phyloP scores from a whole-genome alignment of 257 asterid genomes.

The Rehmannia glutinosa region DNA sequence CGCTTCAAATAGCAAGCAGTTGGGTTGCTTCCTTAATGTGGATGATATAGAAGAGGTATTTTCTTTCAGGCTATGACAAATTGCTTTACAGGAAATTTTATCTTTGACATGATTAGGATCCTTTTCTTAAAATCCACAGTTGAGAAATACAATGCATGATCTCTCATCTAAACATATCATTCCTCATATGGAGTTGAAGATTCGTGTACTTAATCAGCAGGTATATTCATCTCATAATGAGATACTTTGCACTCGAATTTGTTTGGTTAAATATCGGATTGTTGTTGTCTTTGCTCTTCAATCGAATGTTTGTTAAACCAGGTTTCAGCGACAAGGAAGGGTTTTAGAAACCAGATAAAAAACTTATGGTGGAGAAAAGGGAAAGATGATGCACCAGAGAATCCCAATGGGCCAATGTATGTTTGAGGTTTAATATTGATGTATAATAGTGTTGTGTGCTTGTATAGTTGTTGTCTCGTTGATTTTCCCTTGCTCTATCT shows the following conservation, averaged over 20 bases:
- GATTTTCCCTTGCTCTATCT: slow-evolving; percentile 21
- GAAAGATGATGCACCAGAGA: slow-evolving; percentile 81
- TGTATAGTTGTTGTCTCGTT: slow-evolving; percentile 13
- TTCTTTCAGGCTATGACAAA: slow-evolving; percentile 9
- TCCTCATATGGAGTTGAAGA: slow-evolving; percentile 95
- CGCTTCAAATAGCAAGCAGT: slow-evolving; percentile 37
- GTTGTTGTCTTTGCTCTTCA: slow-evolving; percentile 8
- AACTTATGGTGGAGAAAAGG: slow-evolving; percentile 99
- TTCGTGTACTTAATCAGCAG: slow-evolving; percentile 91
- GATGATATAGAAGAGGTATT: slow-evolving; percentile 88
- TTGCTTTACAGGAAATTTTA: slow-evolving; percentile 18
- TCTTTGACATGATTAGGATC: slow-evolving; percentile 15
- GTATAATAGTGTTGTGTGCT: slow-evolving; percentile 17
- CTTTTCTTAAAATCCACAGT: slow-evolving; percentile 39
- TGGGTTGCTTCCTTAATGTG: slow-evolving; percentile 63
- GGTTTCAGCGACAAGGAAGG: slow-evolving; percentile 98
- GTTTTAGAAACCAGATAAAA: slow-evolving; percentile 95
- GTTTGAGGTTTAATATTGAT: slow-evolving; percentile 25
- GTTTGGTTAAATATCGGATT: slow-evolving; percentile 7
- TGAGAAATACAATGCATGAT: slow-evolving; percentile 73
- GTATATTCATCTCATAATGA: slow-evolving; percentile 29
- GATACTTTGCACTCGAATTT: slow-evolving; percentile 14
- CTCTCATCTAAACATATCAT: slow-evolving; percentile 86
- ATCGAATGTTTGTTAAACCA: slow-evolving; percentile 27
- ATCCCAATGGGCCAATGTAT: slow-evolving; percentile 61